Percentiles rank a stretch among this genome's conserved stretches.
These are phyloP conservation scores for Coniosporium apollinis DNA, from an alignment of 495 filamentous ascomycete genomes.

Conservation along the genomic window DNA sequence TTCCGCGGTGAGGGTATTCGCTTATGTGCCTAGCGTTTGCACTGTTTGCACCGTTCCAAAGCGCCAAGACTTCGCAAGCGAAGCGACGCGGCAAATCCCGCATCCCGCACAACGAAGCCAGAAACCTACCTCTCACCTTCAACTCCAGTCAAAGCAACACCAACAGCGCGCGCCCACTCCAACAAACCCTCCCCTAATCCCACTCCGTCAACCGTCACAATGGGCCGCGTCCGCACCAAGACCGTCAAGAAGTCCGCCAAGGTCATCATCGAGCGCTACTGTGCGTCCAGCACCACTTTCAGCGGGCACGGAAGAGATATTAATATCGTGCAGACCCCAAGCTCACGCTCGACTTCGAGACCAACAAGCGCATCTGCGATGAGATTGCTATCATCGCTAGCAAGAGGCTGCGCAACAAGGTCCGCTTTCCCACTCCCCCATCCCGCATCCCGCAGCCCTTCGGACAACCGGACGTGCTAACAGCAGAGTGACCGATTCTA, in stretches of 20 bases:
- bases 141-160: no score
- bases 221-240: constrained; percentile 96
- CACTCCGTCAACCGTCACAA: constrained; percentile 69
- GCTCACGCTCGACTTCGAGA: constrained; percentile 98
- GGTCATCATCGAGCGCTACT: constrained; percentile 83
- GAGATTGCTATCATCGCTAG: constrained; percentile 98
- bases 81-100: no score
- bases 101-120: no score
- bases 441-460: not conserved
- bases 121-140: no score
- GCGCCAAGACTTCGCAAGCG: no score
- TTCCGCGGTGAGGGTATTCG: no score
- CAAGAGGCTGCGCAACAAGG: constrained; percentile 98
- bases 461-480: no score
- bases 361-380: constrained; percentile 99
- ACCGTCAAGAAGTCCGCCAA: constrained; percentile 99
- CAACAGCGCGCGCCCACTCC: no score
- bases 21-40: no score
- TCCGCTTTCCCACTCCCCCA: constrained; percentile 18
- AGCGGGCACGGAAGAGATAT: constrained; percentile 64
- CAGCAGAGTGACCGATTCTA: constrained; percentile 17
- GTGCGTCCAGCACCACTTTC: not conserved
- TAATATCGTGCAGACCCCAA: no score
- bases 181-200: no score
- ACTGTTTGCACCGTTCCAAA: no score